Evolutionary conservation across 495 filamentous ascomycete species (phyloP).

Genomic region (Trichoderma gamsii): DNA sequence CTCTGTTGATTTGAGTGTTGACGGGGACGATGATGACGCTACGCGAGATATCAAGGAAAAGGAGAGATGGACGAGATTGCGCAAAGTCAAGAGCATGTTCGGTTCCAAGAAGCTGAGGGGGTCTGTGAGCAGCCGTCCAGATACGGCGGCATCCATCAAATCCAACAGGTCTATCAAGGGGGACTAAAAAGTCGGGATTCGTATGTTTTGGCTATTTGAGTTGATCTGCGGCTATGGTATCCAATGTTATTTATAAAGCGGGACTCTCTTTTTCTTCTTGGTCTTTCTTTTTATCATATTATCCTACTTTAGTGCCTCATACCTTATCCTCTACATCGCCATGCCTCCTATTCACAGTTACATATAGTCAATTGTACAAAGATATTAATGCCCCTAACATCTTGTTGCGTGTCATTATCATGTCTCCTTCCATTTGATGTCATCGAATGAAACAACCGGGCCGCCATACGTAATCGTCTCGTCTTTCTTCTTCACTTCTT

Average conservation of each 20-base stretch:
- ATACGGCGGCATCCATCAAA: slow-evolving; percentile 20
- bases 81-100: slow-evolving; percentile 52
- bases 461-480: slow-evolving; percentile 15
- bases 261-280: neutral
- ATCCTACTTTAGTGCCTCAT: neutral
- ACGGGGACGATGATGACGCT: slow-evolving; percentile 35
- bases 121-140: slow-evolving; percentile 26
- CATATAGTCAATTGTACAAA: neutral
- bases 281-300: neutral
- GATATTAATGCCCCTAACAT: neutral
- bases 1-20: slow-evolving; percentile 14
- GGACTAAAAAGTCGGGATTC: neutral
- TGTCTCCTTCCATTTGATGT: slow-evolving; percentile 2
- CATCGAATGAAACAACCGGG: slow-evolving; percentile 12
- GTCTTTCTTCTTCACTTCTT: slow-evolving; percentile 3
- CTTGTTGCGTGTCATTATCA: neutral
- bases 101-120: slow-evolving; percentile 45
- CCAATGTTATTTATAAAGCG: neutral
- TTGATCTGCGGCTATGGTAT: neutral
- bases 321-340: neutral
- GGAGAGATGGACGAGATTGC: slow-evolving; percentile 47
- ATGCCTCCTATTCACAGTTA: neutral
- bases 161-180: slow-evolving; percentile 9
- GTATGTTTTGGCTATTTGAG: neutral
- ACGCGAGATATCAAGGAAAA: slow-evolving; percentile 48